A percentile compares a stretch with the other conserved stretches of the same genome.
Evolutionary conservation across 2,329 filamentous ascomycete species (phyloP).

Genomic region (Neonectria sp.): DNA sequence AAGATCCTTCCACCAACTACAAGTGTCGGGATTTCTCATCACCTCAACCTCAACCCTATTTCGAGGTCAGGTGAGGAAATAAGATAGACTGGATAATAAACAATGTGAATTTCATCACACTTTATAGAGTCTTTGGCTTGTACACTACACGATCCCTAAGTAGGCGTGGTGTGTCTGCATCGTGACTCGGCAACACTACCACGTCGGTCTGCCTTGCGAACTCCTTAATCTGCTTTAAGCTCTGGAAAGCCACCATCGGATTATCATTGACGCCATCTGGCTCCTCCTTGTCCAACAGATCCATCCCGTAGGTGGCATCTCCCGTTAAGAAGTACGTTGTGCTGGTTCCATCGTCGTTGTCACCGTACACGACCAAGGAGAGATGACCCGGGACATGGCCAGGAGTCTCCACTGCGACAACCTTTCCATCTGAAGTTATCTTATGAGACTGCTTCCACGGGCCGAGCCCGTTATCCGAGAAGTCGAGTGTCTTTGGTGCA

Average conservation of each 20-base stretch:
- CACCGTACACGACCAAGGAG: slow-evolving; percentile 16
- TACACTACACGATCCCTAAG: slow-evolving; percentile 14
- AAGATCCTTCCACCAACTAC: too few species aligned
- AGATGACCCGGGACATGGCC: slow-evolving; percentile 23
- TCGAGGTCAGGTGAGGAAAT: too few species aligned
- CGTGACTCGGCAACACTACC: slow-evolving; percentile 23
- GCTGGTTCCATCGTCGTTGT: background rate
- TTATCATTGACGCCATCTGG: slow-evolving; percentile 25
- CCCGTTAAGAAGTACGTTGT: slow-evolving; percentile 20
- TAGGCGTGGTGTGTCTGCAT: background rate
- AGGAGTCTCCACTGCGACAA: slow-evolving; percentile 17
- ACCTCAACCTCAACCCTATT: background rate
- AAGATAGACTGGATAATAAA: background rate
- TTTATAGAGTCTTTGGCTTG: slow-evolving; percentile 1
- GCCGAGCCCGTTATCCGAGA: slow-evolving; percentile 1
- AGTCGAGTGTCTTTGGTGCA: slow-evolving; percentile 9
- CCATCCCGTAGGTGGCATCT: slow-evolving; percentile 21
- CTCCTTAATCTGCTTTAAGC: slow-evolving; percentile 20
- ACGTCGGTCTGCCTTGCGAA: slow-evolving; percentile 14
- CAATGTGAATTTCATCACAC: background rate
- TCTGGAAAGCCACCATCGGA: slow-evolving; percentile 13
- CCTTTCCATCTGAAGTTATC: slow-evolving; percentile 13
- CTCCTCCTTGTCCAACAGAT: slow-evolving; percentile 20
- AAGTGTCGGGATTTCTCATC: too few species aligned
- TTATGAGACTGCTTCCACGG: slow-evolving; percentile 21